These are phyloP conservation scores for Maudiozyma humilis DNA, from an alignment of 1,139 yeast species.

Conservation along the genomic window DNA sequence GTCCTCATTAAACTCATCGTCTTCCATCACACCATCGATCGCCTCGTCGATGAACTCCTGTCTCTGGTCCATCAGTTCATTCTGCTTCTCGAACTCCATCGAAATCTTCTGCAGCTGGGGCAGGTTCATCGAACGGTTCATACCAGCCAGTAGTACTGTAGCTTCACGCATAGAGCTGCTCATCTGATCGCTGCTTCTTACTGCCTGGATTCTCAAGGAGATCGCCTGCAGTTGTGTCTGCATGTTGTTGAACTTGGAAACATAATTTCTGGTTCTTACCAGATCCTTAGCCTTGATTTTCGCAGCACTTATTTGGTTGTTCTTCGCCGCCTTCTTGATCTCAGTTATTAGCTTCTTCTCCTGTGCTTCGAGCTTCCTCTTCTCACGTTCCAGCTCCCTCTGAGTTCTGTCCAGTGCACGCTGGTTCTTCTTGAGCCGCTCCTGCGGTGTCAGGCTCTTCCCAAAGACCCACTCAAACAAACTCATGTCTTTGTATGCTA, in stretches of 20 bases:
- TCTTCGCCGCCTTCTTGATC: constrained; percentile 84
- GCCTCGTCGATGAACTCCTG: constrained; percentile 99
- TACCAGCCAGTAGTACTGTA: constrained; percentile 71
- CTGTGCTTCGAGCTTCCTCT: constrained; percentile 75
- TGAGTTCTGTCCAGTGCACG: constrained; percentile 90
- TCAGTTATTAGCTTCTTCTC: constrained; percentile 81
- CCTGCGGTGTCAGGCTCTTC: constrained; percentile 87
- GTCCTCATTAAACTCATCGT: constrained; percentile 63
- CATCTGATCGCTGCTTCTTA: constrained; percentile 92
- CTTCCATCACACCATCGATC: constrained; percentile 82
- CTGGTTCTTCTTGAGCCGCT: constrained; percentile 88
- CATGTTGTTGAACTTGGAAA: constrained; percentile 87
- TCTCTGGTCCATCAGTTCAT: constrained; percentile 95
- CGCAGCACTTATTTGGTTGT: constrained; percentile 80
- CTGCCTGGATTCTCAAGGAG: constrained; percentile 80
- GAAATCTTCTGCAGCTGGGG: constrained; percentile 86
- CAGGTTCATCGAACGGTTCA: constrained; percentile 84
- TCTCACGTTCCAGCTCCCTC: constrained; percentile 83
- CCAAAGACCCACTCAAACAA: constrained; percentile 95
- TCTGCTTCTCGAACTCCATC: constrained; percentile 90
- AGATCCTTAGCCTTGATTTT: constrained; percentile 93
- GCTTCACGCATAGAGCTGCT: constrained; percentile 92
- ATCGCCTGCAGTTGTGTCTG: constrained; percentile 93
- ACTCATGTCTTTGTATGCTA: constrained; percentile 38
- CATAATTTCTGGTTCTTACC: constrained; percentile 73